Conservation (phyloP, 371 early-diverging fungal species). For the Apophysomyces elegans region DNA sequence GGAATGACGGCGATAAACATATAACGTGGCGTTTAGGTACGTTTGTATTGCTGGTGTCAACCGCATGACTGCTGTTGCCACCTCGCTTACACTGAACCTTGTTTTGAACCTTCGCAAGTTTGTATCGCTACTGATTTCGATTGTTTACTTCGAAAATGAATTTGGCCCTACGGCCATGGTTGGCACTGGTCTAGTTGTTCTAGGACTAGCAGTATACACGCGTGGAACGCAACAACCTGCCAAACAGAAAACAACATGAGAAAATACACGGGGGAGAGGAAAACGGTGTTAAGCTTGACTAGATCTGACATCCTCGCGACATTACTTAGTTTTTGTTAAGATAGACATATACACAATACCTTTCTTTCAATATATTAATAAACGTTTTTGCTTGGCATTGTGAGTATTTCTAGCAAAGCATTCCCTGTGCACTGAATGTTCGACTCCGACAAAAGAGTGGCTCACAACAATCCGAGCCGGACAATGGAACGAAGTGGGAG, state of each 20-base stretch:
- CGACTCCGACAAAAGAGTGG: too few relatives aligned
- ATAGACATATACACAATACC: too few relatives aligned
- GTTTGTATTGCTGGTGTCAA: slow-evolving; percentile 90
- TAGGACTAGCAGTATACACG: slow-evolving; percentile 81
- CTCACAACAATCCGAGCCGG: too few relatives aligned
- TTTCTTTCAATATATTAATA: too few relatives aligned
- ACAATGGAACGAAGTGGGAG: too few relatives aligned
- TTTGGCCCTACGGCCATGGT: slow-evolving; percentile 67
- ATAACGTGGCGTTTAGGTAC: slow-evolving; percentile 40
- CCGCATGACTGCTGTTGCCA: slow-evolving; percentile 73
- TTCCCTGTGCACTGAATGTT: too few relatives aligned
- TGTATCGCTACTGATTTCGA: slow-evolving; percentile 77
- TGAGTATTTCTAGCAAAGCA: too few relatives aligned
- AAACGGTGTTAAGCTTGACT: neutral
- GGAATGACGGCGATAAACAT: neutral
- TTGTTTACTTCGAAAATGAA: slow-evolving; percentile 81
- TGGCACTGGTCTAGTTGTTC: slow-evolving; percentile 75
- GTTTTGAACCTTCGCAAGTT: slow-evolving; percentile 88
- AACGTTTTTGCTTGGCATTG: too few relatives aligned
- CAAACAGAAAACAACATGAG: neutral
- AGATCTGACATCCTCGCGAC: neutral
- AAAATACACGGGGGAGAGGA: neutral
- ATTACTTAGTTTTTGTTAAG: too few relatives aligned
- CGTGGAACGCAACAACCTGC: slow-evolving; percentile 8
- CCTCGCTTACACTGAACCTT: slow-evolving; percentile 84